Base-by-base conservation (phyloP, 805 yeast genomes). In the Zygotorulaspora chibaensis region DNA sequence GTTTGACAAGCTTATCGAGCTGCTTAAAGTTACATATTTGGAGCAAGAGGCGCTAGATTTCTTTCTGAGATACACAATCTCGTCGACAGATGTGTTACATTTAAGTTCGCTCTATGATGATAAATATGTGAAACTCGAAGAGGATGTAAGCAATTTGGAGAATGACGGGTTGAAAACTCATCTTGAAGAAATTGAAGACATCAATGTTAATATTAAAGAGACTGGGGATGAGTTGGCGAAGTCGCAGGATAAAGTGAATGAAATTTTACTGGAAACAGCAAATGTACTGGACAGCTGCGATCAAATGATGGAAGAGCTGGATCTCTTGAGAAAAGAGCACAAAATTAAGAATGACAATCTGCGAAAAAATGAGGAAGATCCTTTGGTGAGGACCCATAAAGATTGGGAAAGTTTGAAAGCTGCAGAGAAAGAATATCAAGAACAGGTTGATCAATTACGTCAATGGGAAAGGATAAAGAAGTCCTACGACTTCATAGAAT, bases 21-120 rank as follows among this genome's bases (percentile, higher is more conserved):
- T 53, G 6, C 38, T 64, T 25, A 58, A 55, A 29, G 35, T 50
- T 35, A 50, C 58, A 12, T 62, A 64, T 50, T 45, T 64, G 40
- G 65, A 64, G 43, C 63, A 61, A 44, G 68, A 64, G 37, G 52
- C 64, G 0, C 43, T 64, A 18, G 68, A 64, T 41, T 55, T 57
- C 42, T 63, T 63, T 41, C 47, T 63, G 29, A 53, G 68, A 18
- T 56, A 57, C 20, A 61, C 62, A 0, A 51, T 63, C 16, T 57
- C 64, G 6, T 52, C 62, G 3, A 42, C 54, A 3, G 51, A 52
- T 17, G 38, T 51, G 8, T 34, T 54, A 36, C 53, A 54, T 18
- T 27, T 63, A 2, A 47, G 52, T 3, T 51, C 63, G 8, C 48
- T 47, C n/a, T 45, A 57, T 13, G 65, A 63, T 44, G 54, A 58